Evolutionary conservation across 441 rosid species (phyloP).

Genomic region (Sinapis alba): DNA sequence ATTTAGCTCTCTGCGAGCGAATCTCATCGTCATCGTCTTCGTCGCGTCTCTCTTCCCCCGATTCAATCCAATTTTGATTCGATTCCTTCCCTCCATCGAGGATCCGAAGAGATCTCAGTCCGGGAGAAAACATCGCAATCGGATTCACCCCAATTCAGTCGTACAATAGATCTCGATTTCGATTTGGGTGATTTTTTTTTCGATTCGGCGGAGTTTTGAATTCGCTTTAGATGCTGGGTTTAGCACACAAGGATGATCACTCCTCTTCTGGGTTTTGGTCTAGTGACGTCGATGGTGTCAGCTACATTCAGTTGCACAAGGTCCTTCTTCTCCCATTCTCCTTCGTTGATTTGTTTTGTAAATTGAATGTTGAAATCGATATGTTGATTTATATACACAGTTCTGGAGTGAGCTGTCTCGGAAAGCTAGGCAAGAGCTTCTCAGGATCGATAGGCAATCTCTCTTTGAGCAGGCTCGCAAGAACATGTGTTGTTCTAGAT

Average conservation of each 20-base stretch:
- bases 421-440: constrained; percentile 67
- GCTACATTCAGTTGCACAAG: constrained; percentile 86
- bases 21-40: constrained; percentile 33
- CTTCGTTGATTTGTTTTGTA: background rate
- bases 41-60: constrained; percentile 5
- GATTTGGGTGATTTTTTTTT: no score
- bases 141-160: background rate
- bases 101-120: background rate
- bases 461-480: constrained; percentile 93
- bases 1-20: constrained; percentile 19
- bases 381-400: constrained; percentile 42
- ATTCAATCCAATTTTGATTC: constrained; percentile 19
- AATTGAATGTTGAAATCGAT: background rate
- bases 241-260: constrained; percentile 67
- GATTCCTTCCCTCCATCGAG: background rate
- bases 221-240: constrained; percentile 60
- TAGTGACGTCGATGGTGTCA: constrained; percentile 64
- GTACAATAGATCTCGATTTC: constrained; percentile 27
- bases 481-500: constrained; percentile 94
- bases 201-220: constrained; percentile 15
- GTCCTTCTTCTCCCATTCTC: constrained; percentile 38
- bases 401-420: constrained; percentile 80
- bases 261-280: constrained; percentile 81
- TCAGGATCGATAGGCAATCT: constrained; percentile 83
- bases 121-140: background rate